Evolutionary conservation across 2,329 filamentous ascomycete species (phyloP).

Genomic region (Trichophyton rubrum): DNA sequence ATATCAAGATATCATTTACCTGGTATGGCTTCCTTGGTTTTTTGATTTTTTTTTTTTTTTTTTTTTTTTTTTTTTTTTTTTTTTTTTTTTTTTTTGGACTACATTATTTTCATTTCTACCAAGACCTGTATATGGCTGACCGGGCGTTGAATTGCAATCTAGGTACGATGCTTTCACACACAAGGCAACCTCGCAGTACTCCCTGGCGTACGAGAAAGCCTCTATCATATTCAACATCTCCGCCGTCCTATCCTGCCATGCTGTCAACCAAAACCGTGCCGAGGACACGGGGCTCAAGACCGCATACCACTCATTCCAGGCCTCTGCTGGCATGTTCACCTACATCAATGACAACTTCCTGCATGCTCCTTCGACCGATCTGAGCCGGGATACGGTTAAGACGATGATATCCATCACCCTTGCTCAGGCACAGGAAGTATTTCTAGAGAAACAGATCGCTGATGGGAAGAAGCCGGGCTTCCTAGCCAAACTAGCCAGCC

Average conservation of each 20-base stretch:
- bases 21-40: slow-evolving; percentile 52
- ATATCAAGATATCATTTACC: slow-evolving; percentile 97
- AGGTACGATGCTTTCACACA: slow-evolving; percentile 99
- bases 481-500: slow-evolving; percentile 82
- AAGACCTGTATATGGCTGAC: neutral
- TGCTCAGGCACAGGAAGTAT: slow-evolving; percentile 93
- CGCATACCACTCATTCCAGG: slow-evolving; percentile 95
- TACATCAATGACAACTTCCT: slow-evolving; percentile 99
- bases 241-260: slow-evolving; percentile 89
- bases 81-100: no score
- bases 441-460: slow-evolving; percentile 86
- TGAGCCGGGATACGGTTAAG: slow-evolving; percentile 92
- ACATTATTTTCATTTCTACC: neutral
- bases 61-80: no score
- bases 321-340: slow-evolving; percentile 97
- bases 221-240: slow-evolving; percentile 99
- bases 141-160: slow-evolving; percentile 7
- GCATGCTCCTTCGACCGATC: slow-evolving; percentile 88
- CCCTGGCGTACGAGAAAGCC: slow-evolving; percentile 92
- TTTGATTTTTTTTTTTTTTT: no score
- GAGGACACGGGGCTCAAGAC: slow-evolving; percentile 91
- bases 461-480: slow-evolving; percentile 89
- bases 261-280: slow-evolving; percentile 78
- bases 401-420: slow-evolving; percentile 85
- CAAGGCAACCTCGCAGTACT: slow-evolving; percentile 93